Base-by-base conservation (phyloP, 441 rosid species). In the Aleurites moluccanus region DNA sequence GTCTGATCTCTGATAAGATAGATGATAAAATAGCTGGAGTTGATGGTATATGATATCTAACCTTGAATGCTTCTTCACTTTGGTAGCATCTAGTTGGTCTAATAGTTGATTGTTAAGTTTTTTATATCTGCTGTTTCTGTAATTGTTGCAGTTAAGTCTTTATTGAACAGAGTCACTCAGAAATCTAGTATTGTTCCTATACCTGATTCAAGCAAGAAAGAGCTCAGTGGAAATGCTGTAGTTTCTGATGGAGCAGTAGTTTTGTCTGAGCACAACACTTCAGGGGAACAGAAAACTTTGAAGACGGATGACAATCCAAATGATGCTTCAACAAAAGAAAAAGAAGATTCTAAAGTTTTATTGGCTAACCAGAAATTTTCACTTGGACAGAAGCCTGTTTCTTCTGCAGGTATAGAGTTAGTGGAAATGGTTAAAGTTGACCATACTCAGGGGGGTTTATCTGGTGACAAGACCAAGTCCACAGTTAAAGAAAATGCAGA, bases 1-100 rank as follows among this genome's bases (percentile, higher is more conserved):
- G 6, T 47, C 72, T 70, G 70, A 78, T 91, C 52, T 71, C 70
- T 72, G 86, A 91, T 73, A 83, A 74, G 78, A 83, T 92, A 60
- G 92, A 84, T 78, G 94, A 85, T 20, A 85, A 77, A 76, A 81
- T 91, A 77, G 92, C 88, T 72, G 89, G 85, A 66, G 80, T 84
- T 80, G 90, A 90, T 33, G 91, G 96, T 92, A 78, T 67, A 74
- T 67, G 14, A 64, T 69, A 33, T 77, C 76, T 80, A 69, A 55
- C 77, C 74, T 65, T 69, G 25, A 14, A 16, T 69, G 27, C 70
- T 82, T 18, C 52, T 73, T 25, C 59, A 8, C 20, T 75, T 56
- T n/a, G 38, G 38, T 75, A 59, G 66, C 45, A 33, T 45, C 75
- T 69, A 16, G n/a, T 53, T 66, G 73, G 20, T 67, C 11, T 78